Base-by-base conservation (phyloP, 2,329 filamentous ascomycete genomes). In the Pseudopyrenochaeta lycopersici region DNA sequence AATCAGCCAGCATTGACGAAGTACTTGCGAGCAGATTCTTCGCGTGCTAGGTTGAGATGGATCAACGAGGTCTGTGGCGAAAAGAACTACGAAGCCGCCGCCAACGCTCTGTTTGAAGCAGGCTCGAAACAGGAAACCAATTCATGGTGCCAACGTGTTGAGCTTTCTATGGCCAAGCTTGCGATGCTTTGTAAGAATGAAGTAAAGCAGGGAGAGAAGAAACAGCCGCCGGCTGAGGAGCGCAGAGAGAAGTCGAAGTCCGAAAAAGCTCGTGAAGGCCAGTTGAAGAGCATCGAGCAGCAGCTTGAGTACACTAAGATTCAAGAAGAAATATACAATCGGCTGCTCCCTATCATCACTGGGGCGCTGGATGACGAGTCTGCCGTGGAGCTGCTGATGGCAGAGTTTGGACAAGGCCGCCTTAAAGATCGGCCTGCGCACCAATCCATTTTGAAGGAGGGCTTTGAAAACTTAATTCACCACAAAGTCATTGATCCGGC, bases 141-240 rank as follows among this genome's bases (percentile, higher is more conserved):
- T 64, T 78, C 95, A 3, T 98, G 94, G 94, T 92, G 87, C 77
- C 96, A 96, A 79, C 95, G 96, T 75, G 90, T 97, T 30, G 90
- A 98, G 76, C 80, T 98, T 21, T 96, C 92, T 54, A 82, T 99
- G 33, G 90, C 91, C 31, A 98, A 97, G 76, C 82, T 99, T n/a
- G 73, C 78, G 20, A 64, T 80, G 48, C 77, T 97, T 61, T 67
- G 66, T 47, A 63, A 66, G 40, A 54, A 69, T 20, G 63, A 73
- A 91, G 91, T 14, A 85, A 64, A 59, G 27, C 50, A 60, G 9
- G 57, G 53, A 12, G 54, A 56, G 14, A 32, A 49, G 9, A 17
- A 87, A 33, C 81, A 75, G 50, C n/a, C 81, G 51, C 78, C 81
- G 54, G 69, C 52, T 18, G 57, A 63, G 17, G 46, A 42, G 11